Evolutionary conservation across 306 rosid genomes (phyloP).

Genomic region (Coriaria nepalensis): DNA sequence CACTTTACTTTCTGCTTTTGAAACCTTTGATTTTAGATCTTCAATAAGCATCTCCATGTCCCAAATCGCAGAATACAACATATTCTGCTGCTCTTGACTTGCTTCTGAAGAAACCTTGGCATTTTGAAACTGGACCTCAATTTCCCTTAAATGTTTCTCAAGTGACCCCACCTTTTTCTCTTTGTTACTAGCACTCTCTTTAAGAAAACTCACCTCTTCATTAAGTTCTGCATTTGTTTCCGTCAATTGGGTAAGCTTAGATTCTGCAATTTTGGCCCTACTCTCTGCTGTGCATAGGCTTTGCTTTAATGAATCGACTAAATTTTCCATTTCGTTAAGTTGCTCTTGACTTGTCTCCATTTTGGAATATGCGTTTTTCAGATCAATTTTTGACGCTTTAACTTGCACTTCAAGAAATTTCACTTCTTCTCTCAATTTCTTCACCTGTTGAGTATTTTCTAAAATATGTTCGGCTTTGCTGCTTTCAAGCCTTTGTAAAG

Average conservation of each 20-base stretch:
- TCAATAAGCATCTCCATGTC: constrained; percentile 95
- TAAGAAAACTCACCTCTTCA: constrained; percentile 74
- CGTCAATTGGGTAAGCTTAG: constrained; percentile 56
- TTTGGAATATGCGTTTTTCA: constrained; percentile 27
- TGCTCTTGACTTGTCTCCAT: constrained; percentile 42
- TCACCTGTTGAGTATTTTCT: constrained; percentile 32
- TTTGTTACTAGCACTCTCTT: constrained; percentile 47
- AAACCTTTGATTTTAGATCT: constrained; percentile 82
- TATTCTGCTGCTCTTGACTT: constrained; percentile 94
- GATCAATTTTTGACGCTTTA: constrained; percentile 28
- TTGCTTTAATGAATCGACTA: constrained; percentile 49
- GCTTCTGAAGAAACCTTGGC: constrained; percentile 80
- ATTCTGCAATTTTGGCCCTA: constrained; percentile 65
- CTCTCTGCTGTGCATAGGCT: constrained; percentile 40
- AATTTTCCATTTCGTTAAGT: constrained; percentile 41
- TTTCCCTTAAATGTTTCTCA: constrained; percentile 75
- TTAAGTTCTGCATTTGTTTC: constrained; percentile 77
- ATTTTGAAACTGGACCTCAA: constrained; percentile 67
- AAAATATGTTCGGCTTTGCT: constrained; percentile 23
- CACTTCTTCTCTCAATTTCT: constrained; percentile 47
- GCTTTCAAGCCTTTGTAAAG: constrained; percentile 33
- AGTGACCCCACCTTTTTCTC: constrained; percentile 79
- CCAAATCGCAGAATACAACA: constrained; percentile 92
- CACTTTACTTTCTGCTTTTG: constrained; percentile 56
- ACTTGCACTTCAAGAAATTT: constrained; percentile 34